Conservation (phyloP, 2,329 filamentous ascomycete genomes). For the Colletotrichum sp. region DNA sequence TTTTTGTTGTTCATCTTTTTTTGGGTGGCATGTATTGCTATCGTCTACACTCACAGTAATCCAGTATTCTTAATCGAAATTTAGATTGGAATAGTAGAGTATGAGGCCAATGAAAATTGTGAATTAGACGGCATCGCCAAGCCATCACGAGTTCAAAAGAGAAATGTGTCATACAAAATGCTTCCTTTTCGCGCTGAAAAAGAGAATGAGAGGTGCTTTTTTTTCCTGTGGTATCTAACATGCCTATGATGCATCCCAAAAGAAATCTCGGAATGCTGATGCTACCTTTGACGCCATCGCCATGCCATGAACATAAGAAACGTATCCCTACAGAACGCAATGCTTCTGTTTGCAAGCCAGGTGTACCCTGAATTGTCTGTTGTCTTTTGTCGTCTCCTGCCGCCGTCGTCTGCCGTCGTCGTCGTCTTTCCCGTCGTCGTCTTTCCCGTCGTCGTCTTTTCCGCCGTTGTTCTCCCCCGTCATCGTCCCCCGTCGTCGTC, state of each 20-base stretch:
- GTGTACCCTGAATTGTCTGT: neutral
- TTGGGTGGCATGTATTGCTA: too few relatives aligned
- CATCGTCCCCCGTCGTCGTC: neutral
- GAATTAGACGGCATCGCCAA: too few relatives aligned
- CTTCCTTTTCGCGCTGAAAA: fast-evolving
- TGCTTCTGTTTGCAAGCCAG: neutral
- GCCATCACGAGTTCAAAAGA: neutral
- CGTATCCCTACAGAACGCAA: neutral
- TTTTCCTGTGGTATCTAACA: neutral
- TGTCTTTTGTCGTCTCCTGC: neutral
- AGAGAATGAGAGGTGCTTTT: neutral
- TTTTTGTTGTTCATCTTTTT: too few relatives aligned
- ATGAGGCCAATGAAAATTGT: too few relatives aligned
- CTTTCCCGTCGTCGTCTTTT: neutral
- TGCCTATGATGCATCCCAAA: neutral
- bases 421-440: too few relatives aligned
- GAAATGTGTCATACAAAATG: neutral
- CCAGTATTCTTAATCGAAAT: too few relatives aligned
- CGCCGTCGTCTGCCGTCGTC: too few relatives aligned
- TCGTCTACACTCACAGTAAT: too few relatives aligned
- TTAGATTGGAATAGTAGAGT: too few relatives aligned
- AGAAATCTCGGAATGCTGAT: neutral
- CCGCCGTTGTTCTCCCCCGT: neutral
- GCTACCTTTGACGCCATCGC: neutral
- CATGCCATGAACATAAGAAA: neutral